Conservation (phyloP, 2,329 filamentous ascomycete species). For the Talaromyces sp. region DNA sequence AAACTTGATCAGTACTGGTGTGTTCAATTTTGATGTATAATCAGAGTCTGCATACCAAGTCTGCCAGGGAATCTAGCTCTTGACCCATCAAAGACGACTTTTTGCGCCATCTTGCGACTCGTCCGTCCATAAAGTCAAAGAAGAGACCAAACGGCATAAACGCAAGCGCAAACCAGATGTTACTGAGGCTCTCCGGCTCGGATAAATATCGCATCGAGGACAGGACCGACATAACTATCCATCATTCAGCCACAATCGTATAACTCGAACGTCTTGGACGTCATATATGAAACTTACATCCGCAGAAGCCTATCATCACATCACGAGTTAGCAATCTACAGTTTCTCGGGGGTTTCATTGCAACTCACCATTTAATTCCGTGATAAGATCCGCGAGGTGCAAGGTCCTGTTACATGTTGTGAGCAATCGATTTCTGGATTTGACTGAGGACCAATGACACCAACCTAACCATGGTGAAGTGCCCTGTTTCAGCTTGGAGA, state of each 20-base stretch:
- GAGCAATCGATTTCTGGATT: conserved; percentile 17
- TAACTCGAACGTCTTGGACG: not conserved
- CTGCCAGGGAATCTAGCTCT: conserved; percentile 91
- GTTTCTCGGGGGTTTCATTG: not conserved
- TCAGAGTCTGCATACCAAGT: conserved; percentile 65
- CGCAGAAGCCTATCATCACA: conserved; percentile 43
- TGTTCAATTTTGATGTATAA: not conserved
- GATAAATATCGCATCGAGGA: conserved; percentile 89
- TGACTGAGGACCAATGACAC: conserved; percentile 19
- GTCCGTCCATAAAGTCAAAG: conserved; percentile 97
- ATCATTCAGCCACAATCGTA: not conserved
- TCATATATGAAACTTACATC: conserved; percentile 35
- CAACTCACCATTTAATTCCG: conserved; percentile 47
- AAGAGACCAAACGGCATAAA: conserved; percentile 93
- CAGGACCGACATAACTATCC: conserved; percentile 82
- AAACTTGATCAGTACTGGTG: conserved; percentile 1
- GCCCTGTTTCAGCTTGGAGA: conserved; percentile 46
- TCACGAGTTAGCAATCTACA: conserved; percentile 21
- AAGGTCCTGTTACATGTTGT: conserved; percentile 37
- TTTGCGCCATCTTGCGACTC: conserved; percentile 91
- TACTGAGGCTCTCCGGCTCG: conserved; percentile 60
- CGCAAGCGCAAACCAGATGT: conserved; percentile 76
- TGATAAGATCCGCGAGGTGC: conserved; percentile 51
- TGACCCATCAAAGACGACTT: conserved; percentile 98
- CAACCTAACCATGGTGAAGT: conserved; percentile 51